Conservation (phyloP, 805 yeast species). For the Clavispora fructus region DNA sequence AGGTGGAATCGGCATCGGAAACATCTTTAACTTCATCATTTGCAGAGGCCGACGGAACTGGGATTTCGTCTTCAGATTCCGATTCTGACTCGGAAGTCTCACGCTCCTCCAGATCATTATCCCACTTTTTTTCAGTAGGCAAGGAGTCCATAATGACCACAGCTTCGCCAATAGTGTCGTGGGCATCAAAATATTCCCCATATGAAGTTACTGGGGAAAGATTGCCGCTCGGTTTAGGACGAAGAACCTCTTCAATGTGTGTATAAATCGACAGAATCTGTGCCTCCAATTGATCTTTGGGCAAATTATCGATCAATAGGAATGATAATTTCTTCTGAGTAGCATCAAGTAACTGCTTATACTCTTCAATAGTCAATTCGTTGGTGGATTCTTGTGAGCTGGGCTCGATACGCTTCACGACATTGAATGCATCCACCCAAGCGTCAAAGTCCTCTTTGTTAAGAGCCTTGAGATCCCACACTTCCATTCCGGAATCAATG, state of each 20-base stretch:
- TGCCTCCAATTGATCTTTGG: slow-evolving; percentile 2
- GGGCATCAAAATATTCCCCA: slow-evolving; percentile 53
- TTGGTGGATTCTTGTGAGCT: slow-evolving; percentile 2
- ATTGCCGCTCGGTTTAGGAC: slow-evolving; percentile 12
- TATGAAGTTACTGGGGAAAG: slow-evolving; percentile 25
- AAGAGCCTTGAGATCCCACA: slow-evolving; percentile 79
- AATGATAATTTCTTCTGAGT: background rate
- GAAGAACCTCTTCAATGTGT: background rate
- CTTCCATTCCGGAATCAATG: slow-evolving; percentile 92
- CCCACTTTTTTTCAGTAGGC: slow-evolving; percentile 10
- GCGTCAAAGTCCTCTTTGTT: slow-evolving; percentile 60
- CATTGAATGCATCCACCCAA: slow-evolving; percentile 80
- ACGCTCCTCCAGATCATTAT: slow-evolving; percentile 17
- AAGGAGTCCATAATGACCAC: slow-evolving; percentile 46
- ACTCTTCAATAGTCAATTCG: background rate
- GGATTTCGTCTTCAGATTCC: slow-evolving; percentile 9
- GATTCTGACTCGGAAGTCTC: slow-evolving; percentile 16
- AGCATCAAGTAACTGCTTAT: background rate
- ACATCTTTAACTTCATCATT: background rate
- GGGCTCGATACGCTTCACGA: slow-evolving; percentile 29
- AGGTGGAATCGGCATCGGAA: slow-evolving; percentile 26
- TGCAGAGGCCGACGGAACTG: slow-evolving; percentile 2
- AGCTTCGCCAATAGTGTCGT: slow-evolving; percentile 52
- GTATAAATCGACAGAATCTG: background rate
- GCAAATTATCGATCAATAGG: background rate